Percentiles rank a stretch among this genome's conserved stretches.
These are phyloP conservation scores for Kwoniella sp. DNA, from an alignment of 768 basidiomycete genomes.

Conservation along the genomic window DNA sequence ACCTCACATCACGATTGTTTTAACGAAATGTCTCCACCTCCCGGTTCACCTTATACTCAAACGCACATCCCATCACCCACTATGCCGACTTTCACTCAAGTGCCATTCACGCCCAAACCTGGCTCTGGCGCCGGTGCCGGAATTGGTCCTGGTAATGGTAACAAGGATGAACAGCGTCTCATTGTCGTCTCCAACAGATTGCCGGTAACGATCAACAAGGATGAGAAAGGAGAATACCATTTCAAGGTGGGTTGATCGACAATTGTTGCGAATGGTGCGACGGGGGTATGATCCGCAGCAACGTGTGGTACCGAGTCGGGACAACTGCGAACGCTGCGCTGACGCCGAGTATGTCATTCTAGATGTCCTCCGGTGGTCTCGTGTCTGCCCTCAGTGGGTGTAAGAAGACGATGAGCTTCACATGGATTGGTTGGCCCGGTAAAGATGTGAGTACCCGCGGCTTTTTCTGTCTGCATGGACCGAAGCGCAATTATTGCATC, in stretches of 20 bases:
- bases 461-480: neutral
- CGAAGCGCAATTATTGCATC: neutral
- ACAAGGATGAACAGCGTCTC: conserved; percentile 63
- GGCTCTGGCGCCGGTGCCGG: neutral
- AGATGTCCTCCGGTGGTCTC: conserved; percentile 98
- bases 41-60: conserved; percentile 26
- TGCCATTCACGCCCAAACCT: conserved; percentile 11
- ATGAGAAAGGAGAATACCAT: conserved; percentile 87
- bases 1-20: neutral
- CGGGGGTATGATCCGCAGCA: no score
- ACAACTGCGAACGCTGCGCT: no score
- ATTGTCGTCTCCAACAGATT: conserved; percentile 95
- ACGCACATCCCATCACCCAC: conserved; percentile 23
- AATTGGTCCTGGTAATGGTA: neutral
- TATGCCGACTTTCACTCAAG: conserved; percentile 10
- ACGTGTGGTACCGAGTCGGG: no score
- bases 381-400: conserved; percentile 95
- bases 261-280: no score
- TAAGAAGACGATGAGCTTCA: conserved; percentile 97
- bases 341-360: conserved; percentile 40
- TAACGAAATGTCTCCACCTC: conserved; percentile 19
- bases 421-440: conserved; percentile 95
- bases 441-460: conserved; percentile 45
- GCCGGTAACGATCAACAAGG: conserved; percentile 93
- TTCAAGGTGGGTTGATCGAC: conserved; percentile 61